Evolutionary conservation across 139 green algal genomes (phyloP).

Genomic region (Micractinium sp.): DNA sequence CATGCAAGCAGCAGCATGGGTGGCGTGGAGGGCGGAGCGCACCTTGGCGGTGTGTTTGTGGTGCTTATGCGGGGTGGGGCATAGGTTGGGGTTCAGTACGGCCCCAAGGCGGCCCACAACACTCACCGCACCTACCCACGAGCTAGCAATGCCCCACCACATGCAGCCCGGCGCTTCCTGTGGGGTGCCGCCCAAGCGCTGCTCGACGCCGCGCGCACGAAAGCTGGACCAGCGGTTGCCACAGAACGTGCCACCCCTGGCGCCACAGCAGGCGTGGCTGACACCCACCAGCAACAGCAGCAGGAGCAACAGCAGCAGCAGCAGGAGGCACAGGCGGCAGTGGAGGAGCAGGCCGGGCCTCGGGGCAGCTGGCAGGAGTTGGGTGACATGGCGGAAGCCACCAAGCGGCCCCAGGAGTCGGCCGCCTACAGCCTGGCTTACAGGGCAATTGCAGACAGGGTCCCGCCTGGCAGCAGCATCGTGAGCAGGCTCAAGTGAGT

Average conservation of each 20-base stretch:
- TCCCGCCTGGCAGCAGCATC: not conserved
- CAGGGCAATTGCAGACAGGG: not conserved
- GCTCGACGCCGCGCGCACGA: slow-evolving; percentile 2
- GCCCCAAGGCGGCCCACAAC: no score
- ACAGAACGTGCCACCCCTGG: not conserved
- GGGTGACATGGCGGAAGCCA: not conserved
- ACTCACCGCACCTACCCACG: no score
- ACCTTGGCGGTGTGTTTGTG: no score
- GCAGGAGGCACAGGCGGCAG: not conserved
- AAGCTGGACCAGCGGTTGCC: not conserved
- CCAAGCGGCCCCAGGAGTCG: not conserved
- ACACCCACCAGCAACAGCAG: not conserved
- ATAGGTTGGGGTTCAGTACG: no score
- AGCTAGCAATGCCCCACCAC: no score
- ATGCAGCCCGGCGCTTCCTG: not conserved
- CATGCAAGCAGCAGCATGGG: no score
- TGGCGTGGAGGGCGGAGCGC: no score
- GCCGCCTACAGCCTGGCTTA: not conserved
- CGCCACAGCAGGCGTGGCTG: not conserved
- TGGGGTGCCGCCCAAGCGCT: slow-evolving; percentile 6
- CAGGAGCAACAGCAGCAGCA: not conserved
- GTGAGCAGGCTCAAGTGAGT: slow-evolving; percentile 27
- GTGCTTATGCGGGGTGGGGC: no score
- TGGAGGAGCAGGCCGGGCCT: not conserved
- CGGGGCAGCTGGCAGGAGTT: no score